These are phyloP conservation scores for Nigrospora oryzae DNA, from an alignment of 2,329 filamentous ascomycete genomes.

Conservation along the genomic window DNA sequence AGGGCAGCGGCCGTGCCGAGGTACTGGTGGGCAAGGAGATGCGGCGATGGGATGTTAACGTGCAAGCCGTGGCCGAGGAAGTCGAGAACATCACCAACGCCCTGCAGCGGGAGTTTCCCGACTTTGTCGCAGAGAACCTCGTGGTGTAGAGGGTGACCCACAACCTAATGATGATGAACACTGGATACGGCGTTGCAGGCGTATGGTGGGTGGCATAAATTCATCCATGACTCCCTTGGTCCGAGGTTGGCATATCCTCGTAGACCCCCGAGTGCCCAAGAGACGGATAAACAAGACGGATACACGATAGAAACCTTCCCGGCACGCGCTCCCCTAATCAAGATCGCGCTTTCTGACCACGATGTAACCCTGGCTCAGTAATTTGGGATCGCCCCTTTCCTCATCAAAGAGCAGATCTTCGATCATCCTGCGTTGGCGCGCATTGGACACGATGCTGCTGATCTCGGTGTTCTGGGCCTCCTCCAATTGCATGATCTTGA, in stretches of 20 bases:
- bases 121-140: constrained; percentile 48
- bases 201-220: not conserved
- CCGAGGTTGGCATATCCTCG: not conserved
- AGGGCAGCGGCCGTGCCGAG: constrained; percentile 57
- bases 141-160: constrained; percentile 23
- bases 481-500: constrained; percentile 31
- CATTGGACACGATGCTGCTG: constrained; percentile 13
- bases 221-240: not conserved
- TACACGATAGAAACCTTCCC: constrained; percentile 9
- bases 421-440: constrained; percentile 18
- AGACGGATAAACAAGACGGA: not conserved
- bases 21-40: constrained; percentile 61
- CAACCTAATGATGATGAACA: constrained; percentile 1
- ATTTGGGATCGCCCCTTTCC: constrained; percentile 36
- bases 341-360: constrained; percentile 44
- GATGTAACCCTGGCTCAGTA: constrained; percentile 44
- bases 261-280: not conserved
- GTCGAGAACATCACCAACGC: constrained; percentile 79
- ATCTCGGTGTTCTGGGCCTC: constrained; percentile 22
- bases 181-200: constrained; percentile 2
- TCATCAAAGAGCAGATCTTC: constrained; percentile 38
- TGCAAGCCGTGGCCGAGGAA: constrained; percentile 79
- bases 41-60: constrained; percentile 81
- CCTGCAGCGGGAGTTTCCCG: constrained; percentile 72
- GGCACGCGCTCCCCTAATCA: constrained; percentile 23